These are phyloP conservation scores for Lentinus brumalis DNA, from an alignment of 768 basidiomycete genomes.

Conservation along the genomic window DNA sequence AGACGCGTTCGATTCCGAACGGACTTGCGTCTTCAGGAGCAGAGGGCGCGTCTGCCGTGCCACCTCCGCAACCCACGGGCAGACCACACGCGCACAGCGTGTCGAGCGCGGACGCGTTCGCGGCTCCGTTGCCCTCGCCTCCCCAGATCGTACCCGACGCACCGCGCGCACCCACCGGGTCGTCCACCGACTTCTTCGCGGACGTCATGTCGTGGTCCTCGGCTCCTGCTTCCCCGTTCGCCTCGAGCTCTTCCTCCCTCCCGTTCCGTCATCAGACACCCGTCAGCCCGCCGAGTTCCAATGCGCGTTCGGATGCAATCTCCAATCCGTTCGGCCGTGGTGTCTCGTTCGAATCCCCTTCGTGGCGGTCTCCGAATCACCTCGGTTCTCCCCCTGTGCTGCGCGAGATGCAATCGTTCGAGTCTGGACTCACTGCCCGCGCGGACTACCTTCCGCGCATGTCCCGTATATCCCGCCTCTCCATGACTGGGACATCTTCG, in stretches of 20 bases:
- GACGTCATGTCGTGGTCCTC: slow-evolving; percentile 65
- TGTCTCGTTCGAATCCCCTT: slow-evolving; percentile 62
- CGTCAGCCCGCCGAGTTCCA: slow-evolving; percentile 9
- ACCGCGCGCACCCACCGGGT: slow-evolving; percentile 1
- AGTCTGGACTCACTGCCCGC: slow-evolving; percentile 76
- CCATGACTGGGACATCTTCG: slow-evolving; percentile 9
- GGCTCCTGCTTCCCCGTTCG: slow-evolving; percentile 42
- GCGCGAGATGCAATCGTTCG: slow-evolving; percentile 88
- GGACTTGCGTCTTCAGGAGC: slow-evolving; percentile 28
- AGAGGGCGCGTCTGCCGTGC: slow-evolving; percentile 7
- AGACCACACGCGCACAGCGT: slow-evolving; percentile 81
- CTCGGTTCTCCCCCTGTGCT: slow-evolving; percentile 45
- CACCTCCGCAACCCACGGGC: slow-evolving; percentile 39
- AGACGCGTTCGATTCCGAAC: slow-evolving; percentile 77
- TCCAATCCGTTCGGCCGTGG: slow-evolving; percentile 64
- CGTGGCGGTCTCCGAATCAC: slow-evolving; percentile 44
- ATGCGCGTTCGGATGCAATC: slow-evolving; percentile 32
- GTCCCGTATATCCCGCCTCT: slow-evolving; percentile 21
- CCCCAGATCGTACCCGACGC: background rate
- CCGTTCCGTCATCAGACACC: slow-evolving; percentile 25
- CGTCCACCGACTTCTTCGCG: slow-evolving; percentile 57
- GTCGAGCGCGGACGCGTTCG: slow-evolving; percentile 66
- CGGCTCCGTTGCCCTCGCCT: slow-evolving; percentile 30
- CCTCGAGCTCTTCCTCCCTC: slow-evolving; percentile 26
- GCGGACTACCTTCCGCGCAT: slow-evolving; percentile 40